These are phyloP conservation scores for Mycena galopus DNA, from an alignment of 768 basidiomycete species.

Conservation along the genomic window DNA sequence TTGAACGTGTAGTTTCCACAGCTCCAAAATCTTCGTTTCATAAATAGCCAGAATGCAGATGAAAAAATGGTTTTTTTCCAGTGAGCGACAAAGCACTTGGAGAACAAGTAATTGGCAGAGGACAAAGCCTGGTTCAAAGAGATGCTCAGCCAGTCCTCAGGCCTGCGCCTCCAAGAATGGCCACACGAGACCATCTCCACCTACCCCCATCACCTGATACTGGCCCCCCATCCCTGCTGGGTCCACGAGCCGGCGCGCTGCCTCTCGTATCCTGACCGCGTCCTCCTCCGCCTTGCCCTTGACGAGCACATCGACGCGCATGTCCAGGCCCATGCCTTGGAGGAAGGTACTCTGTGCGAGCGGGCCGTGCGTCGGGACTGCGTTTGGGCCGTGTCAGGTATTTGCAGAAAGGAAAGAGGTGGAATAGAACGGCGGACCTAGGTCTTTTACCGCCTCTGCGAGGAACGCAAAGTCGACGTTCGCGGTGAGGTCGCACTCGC, in stretches of 20 bases:
- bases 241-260: slow-evolving; percentile 82
- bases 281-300: slow-evolving; percentile 31
- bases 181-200: slow-evolving; percentile 24
- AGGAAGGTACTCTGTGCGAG: slow-evolving; percentile 85
- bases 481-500: slow-evolving; percentile 92
- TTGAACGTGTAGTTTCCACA: too few relatives aligned
- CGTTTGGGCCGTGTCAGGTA: slow-evolving; percentile 44
- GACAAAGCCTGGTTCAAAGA: too few relatives aligned
- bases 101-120: too few relatives aligned
- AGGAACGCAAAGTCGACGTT: slow-evolving; percentile 97
- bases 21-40: too few relatives aligned
- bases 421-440: slow-evolving; percentile 65
- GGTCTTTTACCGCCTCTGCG: slow-evolving; percentile 76
- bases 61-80: too few relatives aligned
- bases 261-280: slow-evolving; percentile 62
- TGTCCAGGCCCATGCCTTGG: slow-evolving; percentile 76
- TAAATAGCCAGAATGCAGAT: too few relatives aligned
- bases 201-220: slow-evolving; percentile 83
- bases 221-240: slow-evolving; percentile 87
- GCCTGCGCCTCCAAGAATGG: slow-evolving; percentile 26
- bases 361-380: slow-evolving; percentile 71
- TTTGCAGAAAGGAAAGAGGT: neutral
- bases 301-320: slow-evolving; percentile 63
- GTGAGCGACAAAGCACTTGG: too few relatives aligned
- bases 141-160: too few relatives aligned